These are phyloP conservation scores for Colletotrichum orbiculare DNA, from an alignment of 2,329 filamentous ascomycete species.

Conservation along the genomic window DNA sequence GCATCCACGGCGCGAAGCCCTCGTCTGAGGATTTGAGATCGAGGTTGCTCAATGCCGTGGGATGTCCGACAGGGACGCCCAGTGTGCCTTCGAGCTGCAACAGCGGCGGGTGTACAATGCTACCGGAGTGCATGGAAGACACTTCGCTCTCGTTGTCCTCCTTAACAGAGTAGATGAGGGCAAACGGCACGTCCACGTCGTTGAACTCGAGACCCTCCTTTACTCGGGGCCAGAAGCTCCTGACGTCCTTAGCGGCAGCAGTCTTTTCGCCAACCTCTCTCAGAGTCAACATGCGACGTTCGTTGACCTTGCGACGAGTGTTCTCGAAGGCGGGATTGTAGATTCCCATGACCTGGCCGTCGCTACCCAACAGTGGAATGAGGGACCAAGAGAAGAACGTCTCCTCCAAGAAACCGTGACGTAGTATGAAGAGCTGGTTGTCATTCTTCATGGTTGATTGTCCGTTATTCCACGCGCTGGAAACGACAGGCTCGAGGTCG, in stretches of 20 bases:
- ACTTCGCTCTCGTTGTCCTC: conserved; percentile 78
- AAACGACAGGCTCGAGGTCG: conserved; percentile 75
- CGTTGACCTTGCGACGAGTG: conserved; percentile 80
- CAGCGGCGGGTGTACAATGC: conserved; percentile 68
- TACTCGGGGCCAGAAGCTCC: conserved; percentile 79
- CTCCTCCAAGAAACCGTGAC: conserved; percentile 79
- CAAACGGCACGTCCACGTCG: conserved; percentile 80
- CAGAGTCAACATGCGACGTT: conserved; percentile 82
- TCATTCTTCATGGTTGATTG: conserved; percentile 89
- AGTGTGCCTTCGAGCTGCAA: conserved; percentile 78
- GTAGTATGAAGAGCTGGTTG: conserved; percentile 77
- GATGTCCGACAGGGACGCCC: conserved; percentile 74
- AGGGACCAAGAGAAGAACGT: conserved; percentile 87
- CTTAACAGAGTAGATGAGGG: conserved; percentile 79
- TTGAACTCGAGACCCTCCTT: conserved; percentile 77
- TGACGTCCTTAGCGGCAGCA: conserved; percentile 76
- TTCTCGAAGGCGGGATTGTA: conserved; percentile 88
- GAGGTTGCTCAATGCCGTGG: conserved; percentile 68
- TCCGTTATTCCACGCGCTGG: conserved; percentile 73
- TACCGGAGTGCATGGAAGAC: conserved; percentile 77
- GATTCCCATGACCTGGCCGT: conserved; percentile 79
- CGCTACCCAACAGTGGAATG: conserved; percentile 78
- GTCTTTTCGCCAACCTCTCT: conserved; percentile 82
- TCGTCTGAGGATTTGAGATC: conserved; percentile 77
- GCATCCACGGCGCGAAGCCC: conserved; percentile 81